These are phyloP conservation scores for Pythium periplocum DNA, from an alignment of 352 stramenopile genomes.

Conservation along the genomic window DNA sequence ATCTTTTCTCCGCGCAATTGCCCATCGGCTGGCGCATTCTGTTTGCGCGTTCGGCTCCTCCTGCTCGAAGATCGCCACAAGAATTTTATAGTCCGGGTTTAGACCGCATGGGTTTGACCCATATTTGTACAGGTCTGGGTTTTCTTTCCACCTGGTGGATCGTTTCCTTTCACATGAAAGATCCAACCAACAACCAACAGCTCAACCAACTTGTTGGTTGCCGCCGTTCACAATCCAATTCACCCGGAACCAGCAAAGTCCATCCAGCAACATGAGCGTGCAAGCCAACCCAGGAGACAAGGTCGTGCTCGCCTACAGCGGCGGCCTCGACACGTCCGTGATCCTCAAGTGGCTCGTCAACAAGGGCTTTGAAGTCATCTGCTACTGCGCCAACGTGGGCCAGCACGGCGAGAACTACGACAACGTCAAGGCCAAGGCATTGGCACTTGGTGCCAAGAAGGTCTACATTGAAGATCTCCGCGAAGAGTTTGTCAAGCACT, in stretches of 20 bases:
- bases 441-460: constrained; percentile 71
- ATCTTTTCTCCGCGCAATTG: too few species aligned
- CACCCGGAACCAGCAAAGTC: constrained; percentile 7
- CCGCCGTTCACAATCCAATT: constrained; percentile 35
- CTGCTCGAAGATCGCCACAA: constrained; percentile 7
- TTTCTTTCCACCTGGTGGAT: too few species aligned
- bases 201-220: too few species aligned
- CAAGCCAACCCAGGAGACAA: constrained; percentile 78
- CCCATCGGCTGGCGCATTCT: background rate
- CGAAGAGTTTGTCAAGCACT: constrained; percentile 94
- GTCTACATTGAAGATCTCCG: constrained; percentile 96
- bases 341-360: constrained; percentile 98
- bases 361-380: constrained; percentile 98
- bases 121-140: too few species aligned
- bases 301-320: constrained; percentile 95
- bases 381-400: constrained; percentile 98
- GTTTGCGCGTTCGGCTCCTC: constrained; percentile 10
- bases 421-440: constrained; percentile 91
- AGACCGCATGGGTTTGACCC: background rate
- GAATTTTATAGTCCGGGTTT: constrained; percentile 6
- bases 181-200: too few species aligned
- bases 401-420: constrained; percentile 96
- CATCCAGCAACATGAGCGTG: constrained; percentile 53
- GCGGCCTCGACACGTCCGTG: constrained; percentile 97
- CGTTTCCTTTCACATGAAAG: too few species aligned